Evolutionary conservation across 1,284 basidiomycete genomes (phyloP), one percentile per base, ranked within the genome.

Genomic region (Ceratobasidium theobromae): DNA sequence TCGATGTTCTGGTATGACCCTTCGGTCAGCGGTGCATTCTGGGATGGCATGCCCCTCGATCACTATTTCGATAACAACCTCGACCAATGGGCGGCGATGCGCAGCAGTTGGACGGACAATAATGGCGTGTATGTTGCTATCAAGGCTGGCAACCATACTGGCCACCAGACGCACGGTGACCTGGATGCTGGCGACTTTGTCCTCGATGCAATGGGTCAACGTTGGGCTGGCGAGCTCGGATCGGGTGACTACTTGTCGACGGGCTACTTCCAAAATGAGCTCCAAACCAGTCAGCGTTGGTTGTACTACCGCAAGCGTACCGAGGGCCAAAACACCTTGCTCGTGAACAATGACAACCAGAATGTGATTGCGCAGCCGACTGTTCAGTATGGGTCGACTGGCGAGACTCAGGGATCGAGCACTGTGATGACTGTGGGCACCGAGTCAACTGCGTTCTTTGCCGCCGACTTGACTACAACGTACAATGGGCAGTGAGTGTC

Each of bases 201-300:
- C 52, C 77, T 99, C 48, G 97, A 99, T 75, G 95, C 95, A 16
- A 80, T 98, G 72, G 96, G 95, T 68, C 87, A 89, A 51, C 90
- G 96, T 66, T 99, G 94, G 93, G 92, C 91, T 38, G 97, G 97
- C 68, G 96, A 99, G 74, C 85, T 95, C 53, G 96, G 96, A 21
- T 91, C 87, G 6, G 94, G 84, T 33, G 86, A 98, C 76, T 98
- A 98, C 76, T 73, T 67, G 16, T 49, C 64, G 12, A 40, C 41
- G 40, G 75, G 79, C 32, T 95, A 95, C 79, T 96, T 95, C 79
- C 79, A 76, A 60, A 84, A 75, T 69, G 90, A 91, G 71, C 73
- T 74, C 0, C 91, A 94, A 75, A 76, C 81, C 66, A 83, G 86
- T 46, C 74, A 79, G 18, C 84, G 95, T 69, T 98, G 95, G 95